Evolutionary conservation across 2,329 filamentous ascomycete genomes (phyloP).

Genomic region (Colletotrichum costaricense): DNA sequence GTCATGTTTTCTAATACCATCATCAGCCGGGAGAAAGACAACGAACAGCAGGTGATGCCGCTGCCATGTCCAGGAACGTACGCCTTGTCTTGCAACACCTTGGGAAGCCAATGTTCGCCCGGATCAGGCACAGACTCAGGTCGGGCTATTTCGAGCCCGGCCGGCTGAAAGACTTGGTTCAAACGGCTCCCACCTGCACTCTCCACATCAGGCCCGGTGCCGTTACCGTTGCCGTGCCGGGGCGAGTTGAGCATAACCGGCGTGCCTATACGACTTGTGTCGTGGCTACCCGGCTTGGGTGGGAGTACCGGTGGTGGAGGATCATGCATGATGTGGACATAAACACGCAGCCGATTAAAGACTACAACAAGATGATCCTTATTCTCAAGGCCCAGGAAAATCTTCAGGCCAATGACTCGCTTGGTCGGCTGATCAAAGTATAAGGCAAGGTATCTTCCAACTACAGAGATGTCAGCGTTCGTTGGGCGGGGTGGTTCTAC

Average conservation of each 20-base stretch:
- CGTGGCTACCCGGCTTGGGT: slow-evolving; percentile 77
- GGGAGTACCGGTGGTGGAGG: slow-evolving; percentile 73
- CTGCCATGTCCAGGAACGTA: slow-evolving; percentile 55
- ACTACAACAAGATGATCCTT: not conserved
- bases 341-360: too few relatives aligned
- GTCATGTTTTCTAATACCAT: slow-evolving; percentile 75
- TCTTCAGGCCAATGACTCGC: not conserved
- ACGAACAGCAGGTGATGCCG: slow-evolving; percentile 17
- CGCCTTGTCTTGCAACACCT: slow-evolving; percentile 83
- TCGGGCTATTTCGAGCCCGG: slow-evolving; percentile 34
- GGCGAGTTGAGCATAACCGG: slow-evolving; percentile 63
- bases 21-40: not conserved
- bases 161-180: not conserved
- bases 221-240: not conserved
- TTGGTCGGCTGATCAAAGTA: not conserved
- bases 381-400: not conserved
- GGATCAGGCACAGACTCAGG: slow-evolving; percentile 62
- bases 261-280: slow-evolving; percentile 74
- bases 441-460: not conserved
- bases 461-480: not conserved
- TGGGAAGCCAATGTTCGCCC: slow-evolving; percentile 82
- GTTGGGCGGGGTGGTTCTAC: not conserved
- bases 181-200: slow-evolving; percentile 26
- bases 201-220: slow-evolving; percentile 31
- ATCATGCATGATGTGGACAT: slow-evolving; percentile 9